phyloP scores from a whole-genome alignment of 177 flowering plant genomes.

The Vitis hybrid region DNA sequence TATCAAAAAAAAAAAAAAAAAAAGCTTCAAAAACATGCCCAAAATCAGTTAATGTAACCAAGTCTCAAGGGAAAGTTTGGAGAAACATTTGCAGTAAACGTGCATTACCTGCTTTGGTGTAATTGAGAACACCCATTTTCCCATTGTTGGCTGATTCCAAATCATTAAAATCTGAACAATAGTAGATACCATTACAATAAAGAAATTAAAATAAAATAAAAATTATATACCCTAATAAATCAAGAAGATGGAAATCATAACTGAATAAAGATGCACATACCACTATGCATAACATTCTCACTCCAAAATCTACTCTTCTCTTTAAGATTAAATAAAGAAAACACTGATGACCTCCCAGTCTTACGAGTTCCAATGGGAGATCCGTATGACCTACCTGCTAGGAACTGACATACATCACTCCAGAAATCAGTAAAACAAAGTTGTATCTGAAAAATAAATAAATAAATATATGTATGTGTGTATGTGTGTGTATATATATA shows the following conservation, averaged over 20 bases:
- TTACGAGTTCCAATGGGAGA: conserved; percentile 43
- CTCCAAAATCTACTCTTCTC: conserved; percentile 92
- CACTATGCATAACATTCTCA: conserved; percentile 73
- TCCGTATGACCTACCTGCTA: conserved; percentile 36
- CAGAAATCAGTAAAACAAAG: conserved; percentile 1
- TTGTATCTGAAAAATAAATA: neutral
- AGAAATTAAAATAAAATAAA: neutral
- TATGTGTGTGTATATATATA: neutral
- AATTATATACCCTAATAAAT: neutral
- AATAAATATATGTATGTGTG: neutral
- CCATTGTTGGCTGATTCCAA: conserved; percentile 57
- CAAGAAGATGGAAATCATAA: neutral
- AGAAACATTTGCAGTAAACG: neutral
- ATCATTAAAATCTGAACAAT: conserved; percentile 70
- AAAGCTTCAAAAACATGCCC: no score
- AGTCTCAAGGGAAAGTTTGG: no score
- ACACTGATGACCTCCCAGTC: conserved; percentile 66
- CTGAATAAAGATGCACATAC: conserved; percentile 28
- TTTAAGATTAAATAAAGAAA: conserved; percentile 90
- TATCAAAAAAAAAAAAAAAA: no score
- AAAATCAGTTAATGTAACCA: neutral
- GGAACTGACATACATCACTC: conserved; percentile 33
- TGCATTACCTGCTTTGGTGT: conserved; percentile 76
- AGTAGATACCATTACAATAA: neutral
- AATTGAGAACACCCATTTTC: conserved; percentile 49